A percentile compares a stretch with the other conserved stretches of the same genome.
Conservation (phyloP, 257 asterid genomes). For the Scutellaria minor region DNA sequence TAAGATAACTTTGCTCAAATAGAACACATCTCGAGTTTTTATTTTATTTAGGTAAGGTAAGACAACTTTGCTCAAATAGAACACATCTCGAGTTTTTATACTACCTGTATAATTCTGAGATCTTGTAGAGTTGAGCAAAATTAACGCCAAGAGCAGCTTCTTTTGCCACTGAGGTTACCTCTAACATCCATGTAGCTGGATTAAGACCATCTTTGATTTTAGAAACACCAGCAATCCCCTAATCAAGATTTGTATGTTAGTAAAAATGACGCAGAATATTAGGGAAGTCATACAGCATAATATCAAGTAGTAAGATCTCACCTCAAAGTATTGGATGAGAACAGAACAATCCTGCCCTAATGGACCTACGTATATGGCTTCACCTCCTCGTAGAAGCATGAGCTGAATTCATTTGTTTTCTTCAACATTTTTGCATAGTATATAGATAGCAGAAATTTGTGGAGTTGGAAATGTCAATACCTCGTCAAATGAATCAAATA, state of each 20-base stretch:
- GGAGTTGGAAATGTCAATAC: background rate
- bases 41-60: background rate
- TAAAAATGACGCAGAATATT: background rate
- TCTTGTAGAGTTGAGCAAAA: constrained; percentile 57
- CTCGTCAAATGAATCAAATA: constrained; percentile 58
- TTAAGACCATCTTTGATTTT: constrained; percentile 67
- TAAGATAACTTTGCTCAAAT: background rate
- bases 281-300: no score
- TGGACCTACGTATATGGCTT: constrained; percentile 73
- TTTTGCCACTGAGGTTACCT: constrained; percentile 59
- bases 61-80: constrained; percentile 1
- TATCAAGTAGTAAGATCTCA: constrained; percentile 21
- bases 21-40: background rate
- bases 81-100: background rate
- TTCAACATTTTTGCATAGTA: background rate
- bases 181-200: constrained; percentile 92
- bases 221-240: constrained; percentile 56
- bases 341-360: constrained; percentile 58
- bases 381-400: constrained; percentile 68
- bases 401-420: constrained; percentile 45
- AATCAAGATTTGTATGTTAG: background rate
- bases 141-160: constrained; percentile 54
- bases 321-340: constrained; percentile 75
- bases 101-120: constrained; percentile 66
- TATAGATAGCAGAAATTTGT: background rate